Evolutionary conservation across 306 rosid species (phyloP).

Genomic region (Cucumis melo): DNA sequence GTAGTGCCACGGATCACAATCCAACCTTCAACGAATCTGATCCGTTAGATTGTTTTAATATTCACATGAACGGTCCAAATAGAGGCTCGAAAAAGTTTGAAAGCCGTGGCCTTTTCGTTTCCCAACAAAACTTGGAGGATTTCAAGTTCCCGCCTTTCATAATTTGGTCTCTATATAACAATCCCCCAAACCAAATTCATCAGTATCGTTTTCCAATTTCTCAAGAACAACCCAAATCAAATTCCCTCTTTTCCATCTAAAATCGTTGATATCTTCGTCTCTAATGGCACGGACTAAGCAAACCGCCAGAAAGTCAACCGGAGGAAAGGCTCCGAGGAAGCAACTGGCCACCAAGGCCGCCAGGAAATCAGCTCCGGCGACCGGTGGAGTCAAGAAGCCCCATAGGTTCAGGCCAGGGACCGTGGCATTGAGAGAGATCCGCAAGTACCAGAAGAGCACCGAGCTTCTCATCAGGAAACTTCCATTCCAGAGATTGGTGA

Average conservation of each 20-base stretch:
- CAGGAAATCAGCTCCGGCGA: neutral
- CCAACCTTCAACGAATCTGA: neutral
- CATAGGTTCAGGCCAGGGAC: constrained; percentile 5
- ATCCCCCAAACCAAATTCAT: neutral
- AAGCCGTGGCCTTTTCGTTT: neutral
- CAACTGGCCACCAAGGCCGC: constrained; percentile 3
- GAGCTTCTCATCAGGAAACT: neutral
- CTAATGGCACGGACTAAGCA: neutral
- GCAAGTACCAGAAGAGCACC: neutral
- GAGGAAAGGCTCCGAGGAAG: constrained; percentile 6
- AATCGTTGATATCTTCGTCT: neutral
- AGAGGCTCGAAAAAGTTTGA: neutral
- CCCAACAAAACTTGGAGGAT: too few species aligned
- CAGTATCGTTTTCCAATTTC: neutral
- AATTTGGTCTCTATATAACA: neutral
- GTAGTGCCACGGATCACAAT: neutral
- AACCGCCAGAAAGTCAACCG: neutral
- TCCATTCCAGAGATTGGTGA: neutral
- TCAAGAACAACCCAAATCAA: too few species aligned
- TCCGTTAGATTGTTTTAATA: neutral
- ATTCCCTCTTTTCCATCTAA: neutral
- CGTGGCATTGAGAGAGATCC: neutral
- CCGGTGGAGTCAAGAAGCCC: constrained; percentile 2
- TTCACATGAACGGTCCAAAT: neutral
- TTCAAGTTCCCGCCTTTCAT: neutral